Evolutionary conservation across 2,329 filamentous ascomycete species (phyloP), one percentile per base, ranked within the genome.

Genomic region (Penicillium sclerotigenum): DNA sequence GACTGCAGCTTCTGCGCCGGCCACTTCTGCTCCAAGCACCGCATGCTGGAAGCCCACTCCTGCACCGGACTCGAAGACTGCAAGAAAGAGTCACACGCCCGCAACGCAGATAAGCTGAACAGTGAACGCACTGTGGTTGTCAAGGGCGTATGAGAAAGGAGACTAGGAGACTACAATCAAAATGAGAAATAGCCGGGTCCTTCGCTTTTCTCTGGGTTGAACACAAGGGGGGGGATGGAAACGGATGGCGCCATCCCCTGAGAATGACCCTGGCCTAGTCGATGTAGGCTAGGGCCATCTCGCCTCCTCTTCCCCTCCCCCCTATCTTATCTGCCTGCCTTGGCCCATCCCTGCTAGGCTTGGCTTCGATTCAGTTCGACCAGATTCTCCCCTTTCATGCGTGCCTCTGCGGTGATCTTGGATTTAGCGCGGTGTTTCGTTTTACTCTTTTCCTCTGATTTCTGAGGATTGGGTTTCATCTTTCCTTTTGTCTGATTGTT

Each of bases 1-100:
- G 93, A 97, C 79, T 99, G 94, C 78, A 88, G 87, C 59, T 97
- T 97, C 81, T 99, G 94, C 80, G 82, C 88, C 54, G 91, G 92
- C 43, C 90, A 95, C 73, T 97, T 90, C 81, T 99, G 94, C 78
- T 90, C 90, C 67, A 96, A 91, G 80, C 94, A 99, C 78, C 84
- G 94, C 54, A 83, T 97, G 78, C 78, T 97, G 62, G 94, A 99
- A 77, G 90, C 93, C 67, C 94, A 99, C 79, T 90, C 90, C 78
- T 99, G 94, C 79, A 86, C 84, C 62, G 91, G 91, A 38, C 81
- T 99, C 55, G 94, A 97, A 80, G 90, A 96, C 78, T 97, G 93
- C 83, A 96, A 97, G 83, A 94, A 96, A 81, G 91, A 96, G 75
- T 93, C 90, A 46, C 91, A 96, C 77, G 91, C 95, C 74, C 87